Percentiles rank a stretch among this genome's conserved stretches.
phyloP scores from a whole-genome alignment of 768 basidiomycete genomes.

The Kwoniella dendrophila region DNA sequence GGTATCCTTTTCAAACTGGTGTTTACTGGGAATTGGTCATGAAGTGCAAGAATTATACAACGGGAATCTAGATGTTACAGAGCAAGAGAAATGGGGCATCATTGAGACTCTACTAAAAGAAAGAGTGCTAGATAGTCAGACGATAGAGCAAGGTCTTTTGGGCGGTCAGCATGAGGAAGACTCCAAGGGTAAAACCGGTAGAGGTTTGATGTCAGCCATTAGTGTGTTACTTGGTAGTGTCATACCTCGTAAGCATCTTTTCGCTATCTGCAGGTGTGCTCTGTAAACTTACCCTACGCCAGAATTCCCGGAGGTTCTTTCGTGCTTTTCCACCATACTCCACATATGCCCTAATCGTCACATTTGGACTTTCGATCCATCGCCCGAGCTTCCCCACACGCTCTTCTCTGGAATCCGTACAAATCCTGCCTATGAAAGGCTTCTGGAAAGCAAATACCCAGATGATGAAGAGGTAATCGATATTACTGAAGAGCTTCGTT shows the following conservation, averaged over 20 bases:
- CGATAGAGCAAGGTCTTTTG: conserved; percentile 39
- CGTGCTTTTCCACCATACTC: conserved; percentile 62
- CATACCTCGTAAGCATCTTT: conserved; percentile 26
- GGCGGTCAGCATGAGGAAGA: conserved; percentile 12
- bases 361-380: conserved; percentile 70
- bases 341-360: conserved; percentile 62
- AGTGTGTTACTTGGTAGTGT: conserved; percentile 31
- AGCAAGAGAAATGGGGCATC: conserved; percentile 22
- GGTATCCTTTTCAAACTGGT: conserved; percentile 39
- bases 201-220: conserved; percentile 36
- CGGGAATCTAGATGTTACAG: neutral
- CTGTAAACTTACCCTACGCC: neutral
- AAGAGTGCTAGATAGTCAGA: conserved; percentile 25
- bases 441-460: conserved; percentile 35
- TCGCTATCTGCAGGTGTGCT: neutral
- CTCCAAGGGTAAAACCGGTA: conserved; percentile 10
- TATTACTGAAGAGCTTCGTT: neutral
- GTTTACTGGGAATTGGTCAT: conserved; percentile 33
- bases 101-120: conserved; percentile 25
- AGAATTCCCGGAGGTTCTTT: conserved; percentile 27
- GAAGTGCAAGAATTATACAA: conserved; percentile 33
- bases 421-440: conserved; percentile 60
- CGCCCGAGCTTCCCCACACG: conserved; percentile 71
- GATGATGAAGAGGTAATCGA: neutral
- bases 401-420: conserved; percentile 82